These are phyloP conservation scores for Rhodotorula sp. DNA, from an alignment of 1,284 basidiomycete genomes.

Conservation along the genomic window DNA sequence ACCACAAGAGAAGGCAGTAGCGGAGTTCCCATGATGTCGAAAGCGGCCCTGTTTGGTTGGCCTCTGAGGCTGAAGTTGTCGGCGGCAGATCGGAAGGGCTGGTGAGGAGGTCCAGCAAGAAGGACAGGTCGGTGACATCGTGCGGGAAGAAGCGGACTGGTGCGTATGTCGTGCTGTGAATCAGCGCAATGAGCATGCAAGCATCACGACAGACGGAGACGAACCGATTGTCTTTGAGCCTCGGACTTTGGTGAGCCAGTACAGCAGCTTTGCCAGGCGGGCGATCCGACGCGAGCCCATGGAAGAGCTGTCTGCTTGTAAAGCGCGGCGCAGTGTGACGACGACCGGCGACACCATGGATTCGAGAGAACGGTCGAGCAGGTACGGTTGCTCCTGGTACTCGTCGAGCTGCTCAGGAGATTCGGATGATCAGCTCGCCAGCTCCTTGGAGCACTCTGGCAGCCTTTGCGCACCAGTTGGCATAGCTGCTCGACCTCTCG, in stretches of 20 bases:
- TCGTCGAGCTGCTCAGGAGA: slow-evolving; percentile 63
- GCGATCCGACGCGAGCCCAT: slow-evolving; percentile 31
- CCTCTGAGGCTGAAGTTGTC: neutral
- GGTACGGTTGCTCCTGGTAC: slow-evolving; percentile 90
- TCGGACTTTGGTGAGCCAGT: slow-evolving; percentile 81
- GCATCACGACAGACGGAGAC: slow-evolving; percentile 21
- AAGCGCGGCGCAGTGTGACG: slow-evolving; percentile 56
- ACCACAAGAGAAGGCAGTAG: slow-evolving; percentile 84
- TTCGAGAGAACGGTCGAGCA: slow-evolving; percentile 95
- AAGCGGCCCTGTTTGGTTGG: slow-evolving; percentile 11
- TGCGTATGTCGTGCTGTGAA: neutral
- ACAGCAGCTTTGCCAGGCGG: slow-evolving; percentile 66
- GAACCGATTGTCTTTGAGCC: slow-evolving; percentile 88
- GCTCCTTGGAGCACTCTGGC: no score
- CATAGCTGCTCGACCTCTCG: neutral
- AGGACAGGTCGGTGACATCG: slow-evolving; percentile 73
- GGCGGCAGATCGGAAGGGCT: slow-evolving; percentile 30
- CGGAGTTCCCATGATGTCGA: slow-evolving; percentile 70
- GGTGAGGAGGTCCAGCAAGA: slow-evolving; percentile 68
- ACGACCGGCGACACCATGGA: slow-evolving; percentile 74
- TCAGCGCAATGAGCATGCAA: neutral
- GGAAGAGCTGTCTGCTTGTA: slow-evolving; percentile 48
- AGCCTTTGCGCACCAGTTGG: neutral
- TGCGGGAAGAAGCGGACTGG: slow-evolving; percentile 88
- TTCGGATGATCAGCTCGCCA: neutral